These are phyloP conservation scores for Pholiota molesta DNA, from an alignment of 768 basidiomycete genomes.

Conservation along the genomic window DNA sequence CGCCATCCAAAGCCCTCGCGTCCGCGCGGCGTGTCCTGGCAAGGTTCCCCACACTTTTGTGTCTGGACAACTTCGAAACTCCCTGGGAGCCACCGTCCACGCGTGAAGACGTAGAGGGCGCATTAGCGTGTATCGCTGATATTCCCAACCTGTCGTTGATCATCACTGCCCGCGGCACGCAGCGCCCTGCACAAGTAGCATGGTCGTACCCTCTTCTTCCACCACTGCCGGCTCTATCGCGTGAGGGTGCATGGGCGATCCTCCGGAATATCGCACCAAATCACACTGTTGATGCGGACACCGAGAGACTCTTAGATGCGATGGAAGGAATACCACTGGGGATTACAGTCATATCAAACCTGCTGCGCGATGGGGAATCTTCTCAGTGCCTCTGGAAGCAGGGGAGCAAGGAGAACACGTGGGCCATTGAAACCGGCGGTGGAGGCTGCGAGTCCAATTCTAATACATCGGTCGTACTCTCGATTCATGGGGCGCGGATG, in stretches of 20 bases:
- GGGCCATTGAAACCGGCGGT: slow-evolving; percentile 24
- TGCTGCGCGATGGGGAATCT: slow-evolving; percentile 34
- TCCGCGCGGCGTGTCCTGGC: background rate
- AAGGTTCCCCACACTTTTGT: slow-evolving; percentile 9
- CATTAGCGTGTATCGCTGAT: slow-evolving; percentile 26
- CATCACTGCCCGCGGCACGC: slow-evolving; percentile 34
- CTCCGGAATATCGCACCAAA: slow-evolving; percentile 27
- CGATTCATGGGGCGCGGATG: slow-evolving; percentile 32
- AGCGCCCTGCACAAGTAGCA: slow-evolving; percentile 27
- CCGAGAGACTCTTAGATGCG: slow-evolving; percentile 26
- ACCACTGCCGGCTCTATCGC: slow-evolving; percentile 28
- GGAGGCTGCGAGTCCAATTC: slow-evolving; percentile 30
- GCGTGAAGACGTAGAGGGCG: slow-evolving; percentile 26
- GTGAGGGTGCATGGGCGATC: slow-evolving; percentile 25
- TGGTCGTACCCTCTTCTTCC: slow-evolving; percentile 27
- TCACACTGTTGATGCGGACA: slow-evolving; percentile 24
- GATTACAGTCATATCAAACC: slow-evolving; percentile 32
- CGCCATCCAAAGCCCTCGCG: background rate
- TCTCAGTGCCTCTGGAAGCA: slow-evolving; percentile 30
- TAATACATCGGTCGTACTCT: slow-evolving; percentile 33
- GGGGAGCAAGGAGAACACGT: slow-evolving; percentile 28
- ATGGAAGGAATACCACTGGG: slow-evolving; percentile 37
- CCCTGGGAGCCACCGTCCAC: slow-evolving; percentile 31
- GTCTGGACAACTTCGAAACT: slow-evolving; percentile 38
- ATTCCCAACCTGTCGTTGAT: slow-evolving; percentile 25